These are phyloP conservation scores for Hansenula sp. DNA, from an alignment of 1,139 yeast species.

Conservation along the genomic window DNA sequence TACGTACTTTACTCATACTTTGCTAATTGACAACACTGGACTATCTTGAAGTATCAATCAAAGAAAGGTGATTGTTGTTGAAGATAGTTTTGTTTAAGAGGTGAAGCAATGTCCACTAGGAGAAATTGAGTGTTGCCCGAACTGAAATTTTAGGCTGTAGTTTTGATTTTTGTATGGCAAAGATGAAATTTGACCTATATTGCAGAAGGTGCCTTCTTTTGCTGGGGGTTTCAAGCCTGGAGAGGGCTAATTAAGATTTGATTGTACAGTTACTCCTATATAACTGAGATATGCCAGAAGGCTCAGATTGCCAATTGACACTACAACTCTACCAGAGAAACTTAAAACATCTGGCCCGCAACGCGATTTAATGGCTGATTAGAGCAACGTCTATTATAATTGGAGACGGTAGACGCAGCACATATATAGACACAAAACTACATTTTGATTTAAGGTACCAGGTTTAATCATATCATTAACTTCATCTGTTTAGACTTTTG, in stretches of 20 bases:
- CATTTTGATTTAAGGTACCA: not conserved
- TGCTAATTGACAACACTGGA: slow-evolving; percentile 1
- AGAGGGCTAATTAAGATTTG: not conserved
- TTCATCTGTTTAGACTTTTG: slow-evolving; percentile 12
- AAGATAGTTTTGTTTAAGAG: not conserved
- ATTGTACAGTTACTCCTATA: not conserved
- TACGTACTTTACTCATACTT: slow-evolving; percentile 3
- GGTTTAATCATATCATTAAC: not conserved
- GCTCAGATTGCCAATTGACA: too few relatives aligned
- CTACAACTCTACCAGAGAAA: too few relatives aligned
- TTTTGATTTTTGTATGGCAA: not conserved
- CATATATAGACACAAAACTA: not conserved
- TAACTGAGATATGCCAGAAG: too few relatives aligned
- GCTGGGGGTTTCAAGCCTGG: not conserved
- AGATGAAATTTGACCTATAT: not conserved
- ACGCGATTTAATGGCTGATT: not conserved
- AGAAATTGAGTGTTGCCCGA: not conserved
- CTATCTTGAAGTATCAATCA: not conserved
- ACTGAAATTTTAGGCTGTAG: slow-evolving; percentile 3
- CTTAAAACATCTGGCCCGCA: too few relatives aligned
- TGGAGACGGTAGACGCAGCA: not conserved
- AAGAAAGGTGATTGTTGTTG: not conserved
- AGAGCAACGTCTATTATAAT: not conserved
- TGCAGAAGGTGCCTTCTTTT: too few relatives aligned
- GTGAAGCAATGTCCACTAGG: slow-evolving; percentile 2